A percentile compares a stretch with the other conserved stretches of the same genome.
phyloP scores from a whole-genome alignment of 768 basidiomycete species.

The Agaricus bisporus region DNA sequence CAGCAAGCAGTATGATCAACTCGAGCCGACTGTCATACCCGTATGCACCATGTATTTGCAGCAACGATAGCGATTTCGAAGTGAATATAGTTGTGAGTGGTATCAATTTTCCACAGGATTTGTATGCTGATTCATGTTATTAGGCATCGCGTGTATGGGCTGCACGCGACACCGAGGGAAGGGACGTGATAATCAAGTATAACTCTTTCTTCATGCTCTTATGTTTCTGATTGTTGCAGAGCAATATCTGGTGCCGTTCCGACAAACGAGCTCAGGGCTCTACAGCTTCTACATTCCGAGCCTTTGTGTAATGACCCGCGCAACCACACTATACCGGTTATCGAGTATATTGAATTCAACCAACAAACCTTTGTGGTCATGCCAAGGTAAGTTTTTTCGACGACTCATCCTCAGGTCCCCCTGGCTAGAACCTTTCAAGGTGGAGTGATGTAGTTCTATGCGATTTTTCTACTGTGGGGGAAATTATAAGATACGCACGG shows the following conservation, averaged over 20 bases:
- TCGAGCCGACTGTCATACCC: not conserved
- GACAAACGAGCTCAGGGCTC: too few species aligned
- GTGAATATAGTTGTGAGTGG: not conserved
- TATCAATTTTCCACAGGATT: not conserved
- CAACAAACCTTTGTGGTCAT: too few species aligned
- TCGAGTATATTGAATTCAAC: too few species aligned
- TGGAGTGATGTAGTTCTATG: not conserved
- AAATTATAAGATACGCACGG: not conserved
- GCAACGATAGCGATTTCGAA: not conserved
- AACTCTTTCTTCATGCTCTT: not conserved
- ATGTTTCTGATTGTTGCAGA: too few species aligned
- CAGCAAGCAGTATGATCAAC: not conserved
- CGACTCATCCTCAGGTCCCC: too few species aligned
- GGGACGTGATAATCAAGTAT: too few species aligned
- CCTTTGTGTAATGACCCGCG: too few species aligned
- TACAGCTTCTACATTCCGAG: too few species aligned
- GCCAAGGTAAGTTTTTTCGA: not conserved
- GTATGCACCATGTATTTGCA: not conserved
- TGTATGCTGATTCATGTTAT: not conserved
- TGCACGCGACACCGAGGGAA: too few species aligned
- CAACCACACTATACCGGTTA: too few species aligned
- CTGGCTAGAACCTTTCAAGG: not conserved
- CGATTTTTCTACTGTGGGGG: not conserved
- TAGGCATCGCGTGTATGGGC: not conserved
- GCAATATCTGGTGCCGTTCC: too few species aligned